Percentiles rank a stretch among this genome's conserved stretches.
phyloP scores from a whole-genome alignment of 2,329 filamentous ascomycete genomes.

The Aaosphaeria arxii region DNA sequence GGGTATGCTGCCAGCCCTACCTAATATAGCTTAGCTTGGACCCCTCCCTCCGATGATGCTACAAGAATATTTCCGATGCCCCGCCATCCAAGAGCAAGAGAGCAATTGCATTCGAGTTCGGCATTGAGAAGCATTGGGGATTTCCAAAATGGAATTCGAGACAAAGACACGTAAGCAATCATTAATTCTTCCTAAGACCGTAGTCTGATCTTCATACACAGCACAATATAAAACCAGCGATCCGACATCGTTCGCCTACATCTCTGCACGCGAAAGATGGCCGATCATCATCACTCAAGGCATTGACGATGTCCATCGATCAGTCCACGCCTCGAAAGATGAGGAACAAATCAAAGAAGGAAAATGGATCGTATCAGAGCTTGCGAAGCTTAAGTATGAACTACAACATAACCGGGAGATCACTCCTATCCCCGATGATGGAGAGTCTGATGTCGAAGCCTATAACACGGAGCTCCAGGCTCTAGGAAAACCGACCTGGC shows the following conservation, averaged over 20 bases:
- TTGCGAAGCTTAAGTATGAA: constrained; percentile 89
- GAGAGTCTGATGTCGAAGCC: constrained; percentile 66
- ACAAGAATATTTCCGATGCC: too few species aligned
- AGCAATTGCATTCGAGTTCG: too few species aligned
- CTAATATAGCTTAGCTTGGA: too few species aligned
- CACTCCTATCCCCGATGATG: constrained; percentile 75
- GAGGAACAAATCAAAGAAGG: constrained; percentile 71
- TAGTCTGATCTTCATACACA: constrained; percentile 34
- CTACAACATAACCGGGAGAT: constrained; percentile 82
- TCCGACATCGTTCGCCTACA: constrained; percentile 79
- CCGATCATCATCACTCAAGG: constrained; percentile 89
- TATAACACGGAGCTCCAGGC: constrained; percentile 86
- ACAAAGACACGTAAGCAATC: constrained; percentile 65
- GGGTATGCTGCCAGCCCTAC: too few species aligned
- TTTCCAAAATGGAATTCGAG: constrained; percentile 64
- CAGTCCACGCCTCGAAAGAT: constrained; percentile 59
- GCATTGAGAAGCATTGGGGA: too few species aligned
- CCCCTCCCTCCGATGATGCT: too few species aligned
- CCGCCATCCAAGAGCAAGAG: too few species aligned
- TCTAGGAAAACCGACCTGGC: constrained; percentile 74
- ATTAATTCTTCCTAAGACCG: too few species aligned
- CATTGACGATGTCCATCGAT: constrained; percentile 90
- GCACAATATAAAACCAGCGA: constrained; percentile 78
- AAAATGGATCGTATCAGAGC: constrained; percentile 76
- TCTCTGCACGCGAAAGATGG: constrained; percentile 85